phyloP scores from a whole-genome alignment of 2,329 filamentous ascomycete species.

The Phialophora verrucosa region DNA sequence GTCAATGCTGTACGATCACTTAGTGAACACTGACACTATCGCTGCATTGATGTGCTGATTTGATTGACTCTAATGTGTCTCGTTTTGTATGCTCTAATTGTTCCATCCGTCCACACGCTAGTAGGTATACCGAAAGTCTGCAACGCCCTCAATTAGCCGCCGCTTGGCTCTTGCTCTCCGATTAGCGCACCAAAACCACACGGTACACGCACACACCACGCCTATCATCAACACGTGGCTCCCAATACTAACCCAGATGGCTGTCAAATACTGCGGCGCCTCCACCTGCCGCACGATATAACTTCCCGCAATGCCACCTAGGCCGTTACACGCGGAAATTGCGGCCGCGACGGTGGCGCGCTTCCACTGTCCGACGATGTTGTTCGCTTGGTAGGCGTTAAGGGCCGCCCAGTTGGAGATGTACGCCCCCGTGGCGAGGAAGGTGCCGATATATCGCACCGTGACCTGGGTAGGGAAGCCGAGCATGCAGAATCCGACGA shows the following conservation, averaged over 20 bases:
- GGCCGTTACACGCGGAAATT: slow-evolving; percentile 66
- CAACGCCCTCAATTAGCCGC: slow-evolving; percentile 36
- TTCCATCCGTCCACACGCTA: slow-evolving; percentile 15
- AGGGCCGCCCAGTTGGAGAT: slow-evolving; percentile 72
- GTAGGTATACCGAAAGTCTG: slow-evolving; percentile 39
- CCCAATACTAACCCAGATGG: slow-evolving; percentile 71
- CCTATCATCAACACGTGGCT: slow-evolving; percentile 39
- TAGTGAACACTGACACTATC: not conserved
- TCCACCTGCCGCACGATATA: slow-evolving; percentile 68
- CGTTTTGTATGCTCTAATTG: not conserved
- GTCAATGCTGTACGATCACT: too few relatives aligned
- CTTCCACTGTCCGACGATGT: slow-evolving; percentile 69
- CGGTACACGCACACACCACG: slow-evolving; percentile 34
- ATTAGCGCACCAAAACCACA: slow-evolving; percentile 39
- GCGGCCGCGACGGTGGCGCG: slow-evolving; percentile 64
- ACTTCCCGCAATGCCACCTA: slow-evolving; percentile 68
- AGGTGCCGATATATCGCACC: slow-evolving; percentile 68
- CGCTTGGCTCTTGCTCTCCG: slow-evolving; percentile 24
- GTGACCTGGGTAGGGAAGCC: slow-evolving; percentile 65
- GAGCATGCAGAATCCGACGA: slow-evolving; percentile 69
- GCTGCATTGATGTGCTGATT: not conserved
- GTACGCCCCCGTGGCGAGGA: slow-evolving; percentile 70
- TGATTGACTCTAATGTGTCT: not conserved
- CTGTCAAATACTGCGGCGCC: slow-evolving; percentile 67
- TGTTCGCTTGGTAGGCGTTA: slow-evolving; percentile 68